Base-by-base conservation (phyloP, 495 filamentous ascomycete genomes). In the Daldinia grandis region DNA sequence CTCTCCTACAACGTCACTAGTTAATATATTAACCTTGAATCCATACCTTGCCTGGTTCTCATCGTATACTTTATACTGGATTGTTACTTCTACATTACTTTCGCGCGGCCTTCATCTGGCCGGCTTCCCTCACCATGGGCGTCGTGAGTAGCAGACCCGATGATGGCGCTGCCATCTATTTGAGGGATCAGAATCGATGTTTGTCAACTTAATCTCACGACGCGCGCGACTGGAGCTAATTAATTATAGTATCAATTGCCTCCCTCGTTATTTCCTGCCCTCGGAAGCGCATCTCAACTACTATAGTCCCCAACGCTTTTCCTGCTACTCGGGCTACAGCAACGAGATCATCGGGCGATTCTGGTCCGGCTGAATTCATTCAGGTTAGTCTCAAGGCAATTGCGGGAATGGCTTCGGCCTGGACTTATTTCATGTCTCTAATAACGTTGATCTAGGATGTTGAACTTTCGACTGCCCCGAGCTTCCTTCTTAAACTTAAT, bases 161-260 rank as follows among this genome's bases (percentile, higher is more conserved):
- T 76, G 94, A 97, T 81, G 91, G 91, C 76, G 87, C 90, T 69
- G 84, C 86, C 74, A 81, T 98, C 79, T 94, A 91, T 78, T 85
- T 98, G 79, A 90, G 92, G 82, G 94, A 99, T 78, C 95, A 98
- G 81, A 92, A 84, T 76, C 88, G 93, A 84, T 88, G 95, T 98
- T 79, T 56, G 83, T 80, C 47, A 66, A 68, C 64, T 49, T 62
- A 71, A 71, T 72, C 53, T 24, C 54, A 47, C 47, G 54, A 72
- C 62, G 58, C 69, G 60, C 70, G 57, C 65, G 57, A 47, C 33
- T n/a, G 14, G 17, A 64, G 60, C 78, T 78, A 65, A 78, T 53
- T 14, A 31, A 7, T 57, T 68, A 24, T 79, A 98, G 95, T 98
- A 74, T 91, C 93, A 62, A 91, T 97, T 80, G 88, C 94, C 53